Conservation (phyloP, 768 basidiomycete genomes). For the Pulveroboletus ravenelii region DNA sequence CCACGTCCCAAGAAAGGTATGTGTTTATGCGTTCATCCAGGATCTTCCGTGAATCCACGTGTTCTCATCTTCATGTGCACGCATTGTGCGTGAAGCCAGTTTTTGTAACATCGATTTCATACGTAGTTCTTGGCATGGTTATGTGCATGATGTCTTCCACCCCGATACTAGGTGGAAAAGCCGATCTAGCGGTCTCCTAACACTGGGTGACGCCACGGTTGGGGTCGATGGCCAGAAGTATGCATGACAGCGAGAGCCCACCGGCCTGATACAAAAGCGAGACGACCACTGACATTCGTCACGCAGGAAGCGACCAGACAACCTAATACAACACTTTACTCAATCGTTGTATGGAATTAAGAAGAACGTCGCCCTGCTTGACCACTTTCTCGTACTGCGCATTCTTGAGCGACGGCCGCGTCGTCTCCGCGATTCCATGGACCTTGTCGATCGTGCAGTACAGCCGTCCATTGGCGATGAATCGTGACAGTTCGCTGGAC, state of each 20-base stretch:
- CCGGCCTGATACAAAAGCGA: too few relatives aligned
- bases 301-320: too few relatives aligned
- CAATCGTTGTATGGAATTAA: slow-evolving; percentile 83
- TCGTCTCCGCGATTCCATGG: slow-evolving; percentile 88
- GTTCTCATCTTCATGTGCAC: too few relatives aligned
- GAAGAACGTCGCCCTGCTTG: slow-evolving; percentile 83
- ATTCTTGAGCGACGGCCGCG: slow-evolving; percentile 68
- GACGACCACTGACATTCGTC: too few relatives aligned
- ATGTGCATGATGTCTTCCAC: too few relatives aligned
- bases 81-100: background rate
- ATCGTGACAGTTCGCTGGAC: slow-evolving; percentile 79
- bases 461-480: slow-evolving; percentile 84
- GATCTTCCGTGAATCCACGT: background rate
- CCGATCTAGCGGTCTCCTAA: too few relatives aligned
- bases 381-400: slow-evolving; percentile 90
- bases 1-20: too few relatives aligned
- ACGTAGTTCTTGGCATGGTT: background rate
- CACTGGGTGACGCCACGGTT: too few relatives aligned
- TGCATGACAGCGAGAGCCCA: too few relatives aligned
- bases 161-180: too few relatives aligned
- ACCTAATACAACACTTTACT: slow-evolving; percentile 72
- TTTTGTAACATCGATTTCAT: background rate
- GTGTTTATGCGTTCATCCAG: too few relatives aligned
- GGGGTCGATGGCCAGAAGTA: too few relatives aligned
- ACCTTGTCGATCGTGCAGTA: slow-evolving; percentile 93